Percentiles rank a stretch among this genome's conserved stretches.
Evolutionary conservation across 2,329 filamentous ascomycete species (phyloP).

Genomic region (Ophiocordyceps sinensis): DNA sequence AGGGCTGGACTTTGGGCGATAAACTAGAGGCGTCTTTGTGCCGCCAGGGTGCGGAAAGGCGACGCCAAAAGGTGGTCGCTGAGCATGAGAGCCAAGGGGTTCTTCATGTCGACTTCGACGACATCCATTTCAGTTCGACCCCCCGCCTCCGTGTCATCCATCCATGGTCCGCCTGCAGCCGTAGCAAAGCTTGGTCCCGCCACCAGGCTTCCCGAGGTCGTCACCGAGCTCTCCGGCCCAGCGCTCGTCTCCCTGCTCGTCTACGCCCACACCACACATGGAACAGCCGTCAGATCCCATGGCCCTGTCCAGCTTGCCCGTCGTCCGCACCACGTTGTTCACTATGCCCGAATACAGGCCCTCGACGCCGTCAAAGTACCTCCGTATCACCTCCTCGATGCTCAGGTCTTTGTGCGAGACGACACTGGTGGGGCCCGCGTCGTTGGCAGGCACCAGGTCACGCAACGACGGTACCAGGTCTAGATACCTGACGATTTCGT

Average conservation of each 20-base stretch:
- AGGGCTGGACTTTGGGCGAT: too few relatives aligned
- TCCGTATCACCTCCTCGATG: slow-evolving; percentile 79
- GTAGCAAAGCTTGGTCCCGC: slow-evolving; percentile 44
- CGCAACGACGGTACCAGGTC: slow-evolving; percentile 37
- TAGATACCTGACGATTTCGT: slow-evolving; percentile 60
- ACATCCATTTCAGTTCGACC: neutral
- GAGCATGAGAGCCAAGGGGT: too few relatives aligned
- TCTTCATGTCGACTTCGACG: too few relatives aligned
- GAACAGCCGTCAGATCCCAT: slow-evolving; percentile 35
- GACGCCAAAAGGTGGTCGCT: too few relatives aligned
- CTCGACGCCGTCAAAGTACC: slow-evolving; percentile 75
- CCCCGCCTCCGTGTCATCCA: slow-evolving; percentile 22
- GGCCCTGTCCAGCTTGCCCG: slow-evolving; percentile 57
- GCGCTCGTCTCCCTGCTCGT: slow-evolving; percentile 46
- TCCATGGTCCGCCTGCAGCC: slow-evolving; percentile 55
- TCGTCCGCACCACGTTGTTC: slow-evolving; percentile 86
- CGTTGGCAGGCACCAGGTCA: slow-evolving; percentile 28
- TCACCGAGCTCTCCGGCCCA: slow-evolving; percentile 48
- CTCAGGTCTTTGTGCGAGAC: slow-evolving; percentile 62
- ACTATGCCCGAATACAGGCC: slow-evolving; percentile 81
- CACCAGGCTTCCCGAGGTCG: slow-evolving; percentile 12
- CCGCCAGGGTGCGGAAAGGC: too few relatives aligned
- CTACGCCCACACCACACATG: slow-evolving; percentile 55
- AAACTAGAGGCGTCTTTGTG: too few relatives aligned
- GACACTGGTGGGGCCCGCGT: slow-evolving; percentile 20